Evolutionary conservation across 805 yeast species (phyloP), one percentile per base, ranked within the genome.

Genomic region (Candida maris): DNA sequence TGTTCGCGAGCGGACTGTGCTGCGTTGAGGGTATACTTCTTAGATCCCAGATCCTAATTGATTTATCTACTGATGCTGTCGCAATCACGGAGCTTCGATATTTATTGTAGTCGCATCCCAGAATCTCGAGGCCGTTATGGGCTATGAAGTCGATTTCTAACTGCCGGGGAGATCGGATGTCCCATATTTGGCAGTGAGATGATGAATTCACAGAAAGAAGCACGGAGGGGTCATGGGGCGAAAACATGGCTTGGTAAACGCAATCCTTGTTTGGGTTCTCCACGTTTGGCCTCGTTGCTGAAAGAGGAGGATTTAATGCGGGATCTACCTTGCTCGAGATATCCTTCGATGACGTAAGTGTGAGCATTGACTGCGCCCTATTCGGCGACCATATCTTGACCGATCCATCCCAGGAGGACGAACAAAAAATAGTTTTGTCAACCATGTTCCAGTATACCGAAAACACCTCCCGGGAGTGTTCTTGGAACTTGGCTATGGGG

Each of bases 401-500:
- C 0, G 83, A 66, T 0, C 97, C 96, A 58, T 91, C 97, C 97
- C 97, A 91, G 6, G 95, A 82, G 19, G 89, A 74, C 14, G 91
- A 73, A 26, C 82, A 78, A 59, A 91, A 85, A 13, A 67, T 67
- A 4, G 71, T 54, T 61, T 87, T 64, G 34, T 62, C 65, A 5
- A 59, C 60, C 33, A 59, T 29, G 39, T 61, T 62, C 68, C 68
- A 64, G 41, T 54, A 45, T 17, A 63, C 66, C 0, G 62, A 54
- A 35, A 62, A 64, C 12, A 62, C 65, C 34, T 62, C 67, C 30
- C 62, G 46, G 19, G 72, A 61, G 60, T 91, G 98, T 51, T 85
- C 97, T 31, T 73, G 71, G 67, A 75, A 84, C 49, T 78, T 79
- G 64, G 72, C 75, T 7, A 86, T 76, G 1, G 95, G 95, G 54